Evolutionary conservation across 345 rosid species (phyloP), one percentile per base, ranked within the genome.

Genomic region (Rhodamnia rubescens): DNA sequence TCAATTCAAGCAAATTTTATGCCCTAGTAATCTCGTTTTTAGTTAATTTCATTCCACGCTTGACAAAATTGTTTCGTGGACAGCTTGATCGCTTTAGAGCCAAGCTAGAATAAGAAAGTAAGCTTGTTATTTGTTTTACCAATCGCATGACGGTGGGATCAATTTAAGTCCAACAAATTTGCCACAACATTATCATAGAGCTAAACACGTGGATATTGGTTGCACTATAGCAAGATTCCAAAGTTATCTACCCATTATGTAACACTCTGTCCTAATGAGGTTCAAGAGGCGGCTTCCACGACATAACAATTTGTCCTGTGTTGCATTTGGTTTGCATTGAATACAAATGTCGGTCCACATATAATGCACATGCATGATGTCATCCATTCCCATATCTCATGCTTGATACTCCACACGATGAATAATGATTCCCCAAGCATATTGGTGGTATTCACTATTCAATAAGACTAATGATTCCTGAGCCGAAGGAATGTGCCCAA

Each of bases 21-120:
- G 29, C 5, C 61, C 27, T 56, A 0, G 7, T 22, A 55, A 55
- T 56, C 61, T 24, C 0, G n/a, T 55, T 55, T 24, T 55, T 2
- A n/a, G 4, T 58, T 58, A n/a, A 2, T 58, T n/a, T n/a, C 2
- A 14, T n/a, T 55, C 0, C 5, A 12, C 58, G 22, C n/a, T 0
- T 55, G 4, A 20, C 29, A 57, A 57, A 57, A 26, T 57, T 11
- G 29, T 57, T 15, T 49, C 2, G 51, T 49, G 13, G 51, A 49
- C 13, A 49, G 51, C 11, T 49, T 15, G 54, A 53, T 53, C 20
- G 6, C 20, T 53, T 52, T 53, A 53, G 6, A 53, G 54, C 54
- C 20, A 53, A 5, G 54, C 54, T 53, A 53, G 54, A 53, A 15
- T 36, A 2, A 15, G 20, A 53, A 5, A 53, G 7, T 53, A 15